A percentile compares a stretch with the other conserved stretches of the same genome.
phyloP scores from a whole-genome alignment of 2,329 filamentous ascomycete genomes.

The Cucurbitaria berberidis region DNA sequence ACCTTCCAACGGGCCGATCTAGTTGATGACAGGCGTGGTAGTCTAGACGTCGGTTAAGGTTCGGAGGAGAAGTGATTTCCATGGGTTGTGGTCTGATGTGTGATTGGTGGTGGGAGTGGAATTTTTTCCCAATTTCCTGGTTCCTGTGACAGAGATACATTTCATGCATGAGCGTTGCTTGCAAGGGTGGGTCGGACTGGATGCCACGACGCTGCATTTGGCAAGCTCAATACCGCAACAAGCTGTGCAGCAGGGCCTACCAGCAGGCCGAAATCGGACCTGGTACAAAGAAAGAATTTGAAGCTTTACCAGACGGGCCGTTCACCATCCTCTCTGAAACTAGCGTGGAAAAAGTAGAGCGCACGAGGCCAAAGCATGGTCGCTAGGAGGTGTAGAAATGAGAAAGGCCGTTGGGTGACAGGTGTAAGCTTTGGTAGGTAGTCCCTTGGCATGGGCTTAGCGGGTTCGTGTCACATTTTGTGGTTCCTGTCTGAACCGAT shows the following conservation, averaged over 20 bases:
- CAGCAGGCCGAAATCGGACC: no score
- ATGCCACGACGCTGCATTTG: no score
- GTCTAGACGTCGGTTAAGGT: background rate
- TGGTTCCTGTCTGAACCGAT: background rate
- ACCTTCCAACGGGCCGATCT: constrained; percentile 15
- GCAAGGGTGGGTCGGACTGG: background rate
- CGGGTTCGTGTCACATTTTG: background rate
- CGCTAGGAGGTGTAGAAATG: no score
- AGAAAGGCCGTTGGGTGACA: no score
- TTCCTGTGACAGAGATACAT: background rate
- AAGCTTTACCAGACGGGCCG: no score
- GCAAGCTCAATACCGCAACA: background rate
- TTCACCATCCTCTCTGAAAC: no score
- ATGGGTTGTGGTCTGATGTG: background rate
- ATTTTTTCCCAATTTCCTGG: background rate
- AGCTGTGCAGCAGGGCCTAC: no score
- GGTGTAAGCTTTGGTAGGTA: background rate
- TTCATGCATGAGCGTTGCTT: background rate
- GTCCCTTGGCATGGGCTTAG: background rate
- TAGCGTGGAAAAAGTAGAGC: no score
- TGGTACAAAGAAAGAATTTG: no score
- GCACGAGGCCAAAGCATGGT: no score
- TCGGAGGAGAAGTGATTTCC: background rate
- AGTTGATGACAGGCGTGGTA: constrained; percentile 5
- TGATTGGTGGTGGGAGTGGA: background rate